Base-by-base conservation (phyloP, 78 protist genomes). In the Dictyostelium purpureum region DNA sequence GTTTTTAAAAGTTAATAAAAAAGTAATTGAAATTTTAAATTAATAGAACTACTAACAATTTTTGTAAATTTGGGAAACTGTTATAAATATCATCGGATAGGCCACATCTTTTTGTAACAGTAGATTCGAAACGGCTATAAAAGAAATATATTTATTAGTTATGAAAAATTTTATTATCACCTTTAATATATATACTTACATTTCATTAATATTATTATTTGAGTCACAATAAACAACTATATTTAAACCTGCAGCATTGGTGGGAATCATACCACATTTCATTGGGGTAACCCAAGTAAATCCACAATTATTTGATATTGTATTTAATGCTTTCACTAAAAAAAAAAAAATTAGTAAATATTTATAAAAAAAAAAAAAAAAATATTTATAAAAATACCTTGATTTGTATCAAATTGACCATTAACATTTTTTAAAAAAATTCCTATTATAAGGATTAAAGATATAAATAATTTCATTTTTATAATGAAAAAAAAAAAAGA, bases 121-220 rank as follows among this genome's bases (percentile, higher is more conserved):
- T n/a, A n/a, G n/a, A n/a, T n/a, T n/a, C n/a, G n/a, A n/a, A n/a
- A n/a, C n/a, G n/a, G n/a, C n/a, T n/a, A n/a, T n/a, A n/a, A n/a
- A n/a, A n/a, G n/a, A n/a, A n/a, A n/a, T 49, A 49, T 49, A 49
- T 49, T 49, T 49, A 14, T 49, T 49, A 49, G 54, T 49, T 49
- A 49, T 49, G 7, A 49, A n/a, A n/a, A n/a, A n/a, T n/a, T n/a
- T n/a, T n/a, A n/a, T n/a, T n/a, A n/a, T n/a, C n/a, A n/a, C n/a
- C n/a, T n/a, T n/a, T n/a, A n/a, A n/a, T n/a, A n/a, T n/a, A 63
- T 26, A 65, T 35, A 65, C 31, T 35, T 65, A 65, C 74, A 65
- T 35, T 65, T 37, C 31, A 6, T 28, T 69, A n/a, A 69, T n/a
- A 2, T 35, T 40, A n/a, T 37, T 51, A 69, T 38, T 69, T 40